phyloP scores from a whole-genome alignment of 2,329 filamentous ascomycete genomes.

The Neoarthrinium moseri region DNA sequence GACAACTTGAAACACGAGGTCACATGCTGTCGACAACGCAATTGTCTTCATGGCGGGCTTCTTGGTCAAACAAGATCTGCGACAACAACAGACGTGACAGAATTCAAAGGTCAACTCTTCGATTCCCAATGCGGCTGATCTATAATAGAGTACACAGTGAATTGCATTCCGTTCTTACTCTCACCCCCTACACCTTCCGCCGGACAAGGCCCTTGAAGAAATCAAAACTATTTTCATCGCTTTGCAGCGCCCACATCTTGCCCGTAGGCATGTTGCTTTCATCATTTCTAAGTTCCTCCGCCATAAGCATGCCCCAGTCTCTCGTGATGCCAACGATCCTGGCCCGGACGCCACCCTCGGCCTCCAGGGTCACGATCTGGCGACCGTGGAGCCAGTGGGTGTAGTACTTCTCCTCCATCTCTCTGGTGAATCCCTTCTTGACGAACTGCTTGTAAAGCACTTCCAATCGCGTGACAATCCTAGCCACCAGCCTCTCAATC shows the following conservation, averaged over 20 bases:
- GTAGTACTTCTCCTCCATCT: constrained; percentile 78
- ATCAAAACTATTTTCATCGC: constrained; percentile 97
- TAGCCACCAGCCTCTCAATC: constrained; percentile 78
- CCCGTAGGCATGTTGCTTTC: constrained; percentile 76
- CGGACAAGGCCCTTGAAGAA: constrained; percentile 88
- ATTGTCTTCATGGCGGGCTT: too few relatives aligned
- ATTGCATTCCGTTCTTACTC: too few relatives aligned
- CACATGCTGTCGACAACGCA: too few relatives aligned
- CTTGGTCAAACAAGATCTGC: too few relatives aligned
- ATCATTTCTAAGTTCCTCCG: constrained; percentile 75
- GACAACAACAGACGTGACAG: too few relatives aligned
- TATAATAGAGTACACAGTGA: too few relatives aligned
- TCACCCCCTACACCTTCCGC: constrained; percentile 69
- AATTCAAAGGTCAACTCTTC: too few relatives aligned
- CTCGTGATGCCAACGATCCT: constrained; percentile 81
- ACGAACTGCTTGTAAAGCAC: constrained; percentile 74
- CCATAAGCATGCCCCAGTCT: constrained; percentile 87
- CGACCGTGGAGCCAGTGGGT: constrained; percentile 80
- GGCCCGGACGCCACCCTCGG: constrained; percentile 72
- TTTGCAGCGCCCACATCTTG: constrained; percentile 80
- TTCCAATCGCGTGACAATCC: constrained; percentile 77
- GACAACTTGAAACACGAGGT: too few relatives aligned
- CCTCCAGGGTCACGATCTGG: constrained; percentile 72
- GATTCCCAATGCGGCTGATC: too few relatives aligned
- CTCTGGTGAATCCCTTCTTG: constrained; percentile 68